phyloP scores from a whole-genome alignment of 129 eudicot species.

The Flaveria sonorensis region DNA sequence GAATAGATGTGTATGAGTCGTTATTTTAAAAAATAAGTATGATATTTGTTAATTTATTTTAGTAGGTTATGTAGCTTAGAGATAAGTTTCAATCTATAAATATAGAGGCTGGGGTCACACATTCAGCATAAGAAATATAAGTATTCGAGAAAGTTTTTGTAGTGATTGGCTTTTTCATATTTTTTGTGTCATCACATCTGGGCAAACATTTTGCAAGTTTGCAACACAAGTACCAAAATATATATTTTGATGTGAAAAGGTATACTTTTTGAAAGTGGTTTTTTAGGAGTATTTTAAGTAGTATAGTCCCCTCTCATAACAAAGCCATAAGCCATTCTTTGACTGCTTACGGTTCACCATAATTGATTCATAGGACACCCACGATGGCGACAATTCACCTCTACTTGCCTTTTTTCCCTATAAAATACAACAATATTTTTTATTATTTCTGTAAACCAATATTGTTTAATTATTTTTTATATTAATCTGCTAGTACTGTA shows the following conservation, averaged over 20 bases:
- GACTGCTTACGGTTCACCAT: slow-evolving; percentile 12
- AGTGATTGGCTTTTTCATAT: no score
- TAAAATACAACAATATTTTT: background rate
- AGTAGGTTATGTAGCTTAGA: no score
- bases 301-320: slow-evolving; percentile 17
- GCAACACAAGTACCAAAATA: slow-evolving; percentile 1
- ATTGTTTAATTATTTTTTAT: background rate
- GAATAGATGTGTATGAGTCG: no score
- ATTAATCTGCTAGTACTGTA: background rate
- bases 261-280: slow-evolving; percentile 9
- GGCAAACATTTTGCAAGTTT: background rate
- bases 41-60: no score
- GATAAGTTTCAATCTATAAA: no score
- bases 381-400: slow-evolving; percentile 23
- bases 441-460: background rate
- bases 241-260: slow-evolving; percentile 8
- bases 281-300: slow-evolving; percentile 6
- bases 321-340: slow-evolving; percentile 24
- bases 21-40: no score
- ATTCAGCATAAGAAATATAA: no score
- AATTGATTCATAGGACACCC: slow-evolving; percentile 26
- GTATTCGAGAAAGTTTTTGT: no score
- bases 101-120: no score
- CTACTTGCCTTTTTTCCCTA: background rate
- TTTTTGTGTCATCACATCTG: no score